phyloP scores from a whole-genome alignment of 2,329 filamentous ascomycete species.

The Aspergillus pseudoglaucus region DNA sequence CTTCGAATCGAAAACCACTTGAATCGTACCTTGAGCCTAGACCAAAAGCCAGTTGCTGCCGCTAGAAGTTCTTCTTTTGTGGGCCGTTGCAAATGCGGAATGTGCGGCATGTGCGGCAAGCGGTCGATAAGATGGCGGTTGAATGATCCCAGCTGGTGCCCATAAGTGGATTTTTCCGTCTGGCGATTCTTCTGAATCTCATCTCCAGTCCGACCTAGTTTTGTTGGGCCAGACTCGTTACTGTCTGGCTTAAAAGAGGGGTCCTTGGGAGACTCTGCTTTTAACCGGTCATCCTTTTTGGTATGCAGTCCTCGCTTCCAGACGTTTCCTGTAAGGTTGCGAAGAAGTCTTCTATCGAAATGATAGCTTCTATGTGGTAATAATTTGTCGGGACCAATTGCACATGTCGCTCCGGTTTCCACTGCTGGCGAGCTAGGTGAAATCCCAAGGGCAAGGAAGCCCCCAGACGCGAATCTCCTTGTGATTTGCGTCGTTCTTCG shows the following conservation, averaged over 20 bases:
- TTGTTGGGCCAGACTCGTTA: conserved; percentile 5
- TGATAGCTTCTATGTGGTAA: conserved; percentile 17
- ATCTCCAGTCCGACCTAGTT: conserved; percentile 5
- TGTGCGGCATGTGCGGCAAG: conserved; percentile 64
- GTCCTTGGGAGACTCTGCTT: conserved; percentile 11
- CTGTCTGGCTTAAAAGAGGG: conserved; percentile 10
- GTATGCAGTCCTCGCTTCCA: conserved; percentile 30
- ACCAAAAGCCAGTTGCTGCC: conserved; percentile 88
- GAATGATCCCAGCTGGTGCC: conserved; percentile 11
- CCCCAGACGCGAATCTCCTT: conserved; percentile 50
- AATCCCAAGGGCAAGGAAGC: conserved; percentile 47
- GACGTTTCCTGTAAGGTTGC: conserved; percentile 11
- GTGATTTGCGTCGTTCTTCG: conserved; percentile 36
- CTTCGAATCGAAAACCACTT: conserved; percentile 98
- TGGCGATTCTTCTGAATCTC: conserved; percentile 12
- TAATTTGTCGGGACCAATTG: conserved; percentile 24
- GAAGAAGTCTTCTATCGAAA: conserved; percentile 13
- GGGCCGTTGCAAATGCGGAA: conserved; percentile 72
- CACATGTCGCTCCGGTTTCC: conserved; percentile 27
- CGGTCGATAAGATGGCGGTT: conserved; percentile 49
- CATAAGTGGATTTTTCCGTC: conserved; percentile 18
- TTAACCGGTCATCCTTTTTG: conserved; percentile 14
- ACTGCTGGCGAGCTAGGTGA: conserved; percentile 28
- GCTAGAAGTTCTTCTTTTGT: conserved; percentile 89
- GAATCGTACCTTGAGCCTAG: conserved; percentile 81